Conservation (phyloP, 75 land plant species). For the Isoetes taiwanensis region DNA sequence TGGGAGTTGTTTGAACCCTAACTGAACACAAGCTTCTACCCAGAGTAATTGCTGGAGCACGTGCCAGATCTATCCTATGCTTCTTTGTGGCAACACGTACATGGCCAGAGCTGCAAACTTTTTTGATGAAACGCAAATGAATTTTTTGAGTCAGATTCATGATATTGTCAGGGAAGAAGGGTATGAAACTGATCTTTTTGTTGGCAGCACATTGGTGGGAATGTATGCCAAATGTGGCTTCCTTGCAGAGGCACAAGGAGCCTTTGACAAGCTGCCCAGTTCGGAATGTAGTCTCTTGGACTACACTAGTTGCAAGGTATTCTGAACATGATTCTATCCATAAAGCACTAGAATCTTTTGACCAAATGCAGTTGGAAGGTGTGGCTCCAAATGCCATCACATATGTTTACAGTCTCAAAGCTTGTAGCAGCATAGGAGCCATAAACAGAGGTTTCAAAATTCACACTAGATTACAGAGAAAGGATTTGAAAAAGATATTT, state of each 20-base stretch:
- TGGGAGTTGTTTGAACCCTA: neutral
- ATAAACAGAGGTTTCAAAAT: neutral
- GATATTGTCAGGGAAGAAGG: too few species aligned
- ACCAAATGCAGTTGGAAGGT: neutral
- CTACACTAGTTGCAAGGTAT: neutral
- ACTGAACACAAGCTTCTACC: neutral
- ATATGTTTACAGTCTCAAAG: neutral
- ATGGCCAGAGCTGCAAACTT: conserved; percentile 21
- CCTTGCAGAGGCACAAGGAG: neutral
- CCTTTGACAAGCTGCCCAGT: neutral
- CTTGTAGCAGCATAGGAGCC: neutral
- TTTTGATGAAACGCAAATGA: too few species aligned
- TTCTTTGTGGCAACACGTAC: neutral
- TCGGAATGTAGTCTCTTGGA: neutral
- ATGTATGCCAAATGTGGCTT: neutral
- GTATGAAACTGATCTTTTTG: neutral
- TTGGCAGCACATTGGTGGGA: neutral
- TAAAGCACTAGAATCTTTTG: neutral
- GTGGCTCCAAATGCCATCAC: neutral
- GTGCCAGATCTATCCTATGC: neutral
- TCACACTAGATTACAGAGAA: neutral
- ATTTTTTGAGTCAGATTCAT: too few species aligned
- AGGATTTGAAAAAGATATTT: neutral
- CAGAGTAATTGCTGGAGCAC: neutral
- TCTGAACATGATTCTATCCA: neutral